phyloP scores from a whole-genome alignment of 495 filamentous ascomycete species.

The Penicillium egyptiacum region DNA sequence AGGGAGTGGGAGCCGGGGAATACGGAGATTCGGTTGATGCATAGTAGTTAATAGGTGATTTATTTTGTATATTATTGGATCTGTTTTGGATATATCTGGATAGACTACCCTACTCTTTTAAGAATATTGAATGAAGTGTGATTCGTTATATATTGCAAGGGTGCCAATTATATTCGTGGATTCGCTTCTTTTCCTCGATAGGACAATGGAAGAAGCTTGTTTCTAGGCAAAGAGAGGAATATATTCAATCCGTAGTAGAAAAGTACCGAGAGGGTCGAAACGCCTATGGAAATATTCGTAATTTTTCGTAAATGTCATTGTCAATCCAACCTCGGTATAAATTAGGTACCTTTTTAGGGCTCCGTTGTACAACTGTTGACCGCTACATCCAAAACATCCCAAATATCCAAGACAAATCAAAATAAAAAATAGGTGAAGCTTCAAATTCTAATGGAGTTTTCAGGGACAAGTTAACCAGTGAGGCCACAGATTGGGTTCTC shows the following conservation, averaged over 20 bases:
- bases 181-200: background rate
- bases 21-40: conserved; percentile 63
- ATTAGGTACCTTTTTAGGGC: background rate
- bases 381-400: conserved; percentile 7
- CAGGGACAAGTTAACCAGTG: conserved; percentile 18
- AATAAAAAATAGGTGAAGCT: conserved; percentile 25
- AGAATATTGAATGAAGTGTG: background rate
- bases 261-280: background rate
- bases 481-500: conserved; percentile 26
- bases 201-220: background rate
- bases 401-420: background rate
- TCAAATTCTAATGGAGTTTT: conserved; percentile 1
- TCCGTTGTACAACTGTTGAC: conserved; percentile 11
- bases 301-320: background rate
- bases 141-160: background rate
- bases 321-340: conserved; percentile 1
- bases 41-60: conserved; percentile 31
- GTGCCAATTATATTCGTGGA: background rate
- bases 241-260: background rate
- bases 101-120: conserved; percentile 4
- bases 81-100: background rate
- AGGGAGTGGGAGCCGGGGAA: conserved; percentile 77
- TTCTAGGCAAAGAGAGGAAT: background rate
- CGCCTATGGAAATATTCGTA: background rate
- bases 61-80: conserved; percentile 6